phyloP scores from a whole-genome alignment of 805 yeast species.

The Helenozyma rhizophorensis region DNA sequence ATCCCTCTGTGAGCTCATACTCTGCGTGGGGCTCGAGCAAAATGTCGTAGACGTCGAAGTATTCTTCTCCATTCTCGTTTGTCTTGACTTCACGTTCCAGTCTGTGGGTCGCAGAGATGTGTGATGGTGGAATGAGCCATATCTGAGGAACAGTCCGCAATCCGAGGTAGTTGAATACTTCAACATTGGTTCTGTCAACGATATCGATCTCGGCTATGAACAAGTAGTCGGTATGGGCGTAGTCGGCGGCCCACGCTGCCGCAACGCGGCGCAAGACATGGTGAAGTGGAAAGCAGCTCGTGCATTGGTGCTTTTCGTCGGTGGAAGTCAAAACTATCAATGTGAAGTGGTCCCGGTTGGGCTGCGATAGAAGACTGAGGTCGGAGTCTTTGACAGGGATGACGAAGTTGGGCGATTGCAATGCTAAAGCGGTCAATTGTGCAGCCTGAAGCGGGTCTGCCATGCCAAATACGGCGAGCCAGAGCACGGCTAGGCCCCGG shows the following conservation, averaged over 20 bases:
- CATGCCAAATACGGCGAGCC: background rate
- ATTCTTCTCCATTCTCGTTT: conserved; percentile 18
- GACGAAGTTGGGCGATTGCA: conserved; percentile 5
- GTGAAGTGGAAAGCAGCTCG: conserved; percentile 42
- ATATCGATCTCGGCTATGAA: conserved; percentile 53
- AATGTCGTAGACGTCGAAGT: conserved; percentile 14
- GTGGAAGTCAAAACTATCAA: conserved; percentile 52
- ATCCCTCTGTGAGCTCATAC: conserved; percentile 35
- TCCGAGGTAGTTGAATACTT: conserved; percentile 36
- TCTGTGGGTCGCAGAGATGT: conserved; percentile 11
- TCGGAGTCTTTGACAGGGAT: conserved; percentile 9
- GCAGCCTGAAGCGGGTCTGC: background rate
- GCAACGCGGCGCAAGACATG: conserved; percentile 40
- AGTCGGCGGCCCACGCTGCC: conserved; percentile 39
- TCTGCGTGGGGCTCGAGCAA: conserved; percentile 27
- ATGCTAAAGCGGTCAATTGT: conserved; percentile 4
- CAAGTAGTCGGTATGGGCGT: conserved; percentile 36
- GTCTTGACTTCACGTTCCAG: conserved; percentile 11
- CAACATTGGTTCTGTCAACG: conserved; percentile 33
- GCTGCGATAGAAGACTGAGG: conserved; percentile 8
- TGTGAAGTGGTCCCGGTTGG: conserved; percentile 43
- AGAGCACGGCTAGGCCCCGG: no score
- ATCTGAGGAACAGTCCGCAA: conserved; percentile 57
- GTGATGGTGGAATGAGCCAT: conserved; percentile 59
- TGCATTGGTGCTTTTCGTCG: conserved; percentile 40